Evolutionary conservation across 2,329 filamentous ascomycete species (phyloP), one percentile per base, ranked within the genome.

Genomic region (Geosmithia putterillii): DNA sequence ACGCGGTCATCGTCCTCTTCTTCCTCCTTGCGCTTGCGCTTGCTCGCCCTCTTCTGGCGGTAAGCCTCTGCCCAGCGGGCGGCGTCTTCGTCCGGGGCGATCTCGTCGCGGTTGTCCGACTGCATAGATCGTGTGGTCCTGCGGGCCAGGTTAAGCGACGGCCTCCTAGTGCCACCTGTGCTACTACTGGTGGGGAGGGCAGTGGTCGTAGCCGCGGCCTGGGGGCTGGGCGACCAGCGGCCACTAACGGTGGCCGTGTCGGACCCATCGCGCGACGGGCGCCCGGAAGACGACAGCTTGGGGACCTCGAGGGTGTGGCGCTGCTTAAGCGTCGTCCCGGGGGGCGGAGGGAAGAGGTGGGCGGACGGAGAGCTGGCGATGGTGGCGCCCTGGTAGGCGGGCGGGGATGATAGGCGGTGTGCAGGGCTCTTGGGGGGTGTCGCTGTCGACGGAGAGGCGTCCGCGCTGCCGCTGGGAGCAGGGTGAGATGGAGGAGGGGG

Each of bases 61-160:
- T 95, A 89, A 34, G 86, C 85, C 62, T 98, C 92, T 23, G 92
- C 85, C 86, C 88, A 96, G 44, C 88, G 77, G 45, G 85, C 74
- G 34, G 90, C 88, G 57, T 96, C 90, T 53, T 95, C 90, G 57
- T 96, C 90, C 17, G 83, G 85, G 2, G 81, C 72, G 18, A 89
- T 68, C 52, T 95, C 90, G 51, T 96, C 90, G 32, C 86, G 73
- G 54, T 81, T 69, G 53, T 96, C 89, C 2, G 87, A 92, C 54
- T 89, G 81, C 56, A 94, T 77, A 7, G 87, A 94, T 48, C 87
- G 76, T 20, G 90, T 95, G 47, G 82, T 81, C 48, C 87, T 77
- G 55, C 90, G 76, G 43, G 75, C 86, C 43, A 96, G 67, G 50
- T 76, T 89, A 48, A 95, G 70, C n/a, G 92, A 98, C 8, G 83